Evolutionary conservation across 2,329 filamentous ascomycete species (phyloP).

Genomic region (Trichophyton mentagrophytes): DNA sequence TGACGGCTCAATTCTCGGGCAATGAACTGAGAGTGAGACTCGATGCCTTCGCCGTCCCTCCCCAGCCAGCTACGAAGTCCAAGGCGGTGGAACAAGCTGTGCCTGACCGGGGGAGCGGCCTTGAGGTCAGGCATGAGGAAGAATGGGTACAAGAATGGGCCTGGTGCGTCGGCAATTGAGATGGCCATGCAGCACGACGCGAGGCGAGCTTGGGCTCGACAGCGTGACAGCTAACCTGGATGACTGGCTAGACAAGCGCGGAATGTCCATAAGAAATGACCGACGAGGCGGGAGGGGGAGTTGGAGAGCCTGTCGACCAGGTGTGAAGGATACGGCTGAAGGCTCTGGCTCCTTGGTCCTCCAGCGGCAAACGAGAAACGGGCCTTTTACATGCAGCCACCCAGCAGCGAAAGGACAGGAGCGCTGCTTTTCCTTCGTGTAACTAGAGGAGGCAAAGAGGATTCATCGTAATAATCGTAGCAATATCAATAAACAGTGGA

Average conservation of each 20-base stretch:
- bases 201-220: constrained; percentile 18
- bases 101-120: constrained; percentile 23
- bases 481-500: background rate
- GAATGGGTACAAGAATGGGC: constrained; percentile 25
- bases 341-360: background rate
- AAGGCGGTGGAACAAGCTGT: constrained; percentile 37
- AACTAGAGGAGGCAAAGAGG: background rate
- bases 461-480: background rate
- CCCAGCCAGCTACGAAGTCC: constrained; percentile 31
- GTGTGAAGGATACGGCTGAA: background rate
- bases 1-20: background rate
- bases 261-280: constrained; percentile 25
- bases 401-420: background rate
- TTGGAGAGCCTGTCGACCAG: constrained; percentile 1
- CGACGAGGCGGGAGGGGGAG: background rate
- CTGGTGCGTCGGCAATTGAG: constrained; percentile 29
- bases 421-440: background rate
- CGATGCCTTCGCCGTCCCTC: constrained; percentile 22
- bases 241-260: constrained; percentile 22
- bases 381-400: background rate
- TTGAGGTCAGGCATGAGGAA: constrained; percentile 25
- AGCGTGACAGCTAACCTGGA: constrained; percentile 23
- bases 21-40: constrained; percentile 6
- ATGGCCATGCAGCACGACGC: constrained; percentile 30
- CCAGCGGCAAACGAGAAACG: background rate